Base-by-base conservation (phyloP, 192 early-diverging fungal genomes). In the Coemansia sp. region DNA sequence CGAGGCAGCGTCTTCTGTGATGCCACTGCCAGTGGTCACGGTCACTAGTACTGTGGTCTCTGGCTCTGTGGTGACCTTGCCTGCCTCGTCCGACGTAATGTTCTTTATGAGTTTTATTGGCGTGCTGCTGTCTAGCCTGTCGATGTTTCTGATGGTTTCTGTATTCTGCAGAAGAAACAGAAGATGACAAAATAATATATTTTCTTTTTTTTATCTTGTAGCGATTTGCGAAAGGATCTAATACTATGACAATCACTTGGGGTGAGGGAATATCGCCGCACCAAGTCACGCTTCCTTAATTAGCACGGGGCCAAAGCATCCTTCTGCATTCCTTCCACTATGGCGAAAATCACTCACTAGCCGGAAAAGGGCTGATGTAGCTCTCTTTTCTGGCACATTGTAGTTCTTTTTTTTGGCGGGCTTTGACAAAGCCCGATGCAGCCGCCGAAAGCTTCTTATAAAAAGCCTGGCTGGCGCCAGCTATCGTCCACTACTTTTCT, bases 21-120 rank as follows among this genome's bases (percentile, higher is more conserved):
- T 17, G 19, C 33, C 21, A 5, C 17, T 46, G 26, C 38, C 70
- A 44, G 47, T 26, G 6, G 57, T 57, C 17, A 38, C 21, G n/a
- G 57, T 60, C 55, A 58, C 55, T 58, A 58, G 55, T 30, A 58
- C 55, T 6, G 55, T 58, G 55, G 55, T 33, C 23, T 58, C 37
- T 14, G 50, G 16, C 55, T 47, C 42, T 35, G 64, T 42, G 13
- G 44, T 53, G 4, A 42, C 57, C 3, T 10, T 46, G 42, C 47
- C 65, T 64, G 61, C 64, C 71, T 82, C 73, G 79, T 82, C 79
- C 74, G 68, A 64, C 19, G 44, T n/a, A 2, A 37, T 35, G 14
- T 74, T 82, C 19, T 28, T 82, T 42, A 46, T 43, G 38, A 68
- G 58, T 40, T 43, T 28, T 35, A 58, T 68, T 28, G 28, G 55